Base-by-base conservation (phyloP, 1,139 yeast genomes). In the Saccharomyces hybrid region DNA sequence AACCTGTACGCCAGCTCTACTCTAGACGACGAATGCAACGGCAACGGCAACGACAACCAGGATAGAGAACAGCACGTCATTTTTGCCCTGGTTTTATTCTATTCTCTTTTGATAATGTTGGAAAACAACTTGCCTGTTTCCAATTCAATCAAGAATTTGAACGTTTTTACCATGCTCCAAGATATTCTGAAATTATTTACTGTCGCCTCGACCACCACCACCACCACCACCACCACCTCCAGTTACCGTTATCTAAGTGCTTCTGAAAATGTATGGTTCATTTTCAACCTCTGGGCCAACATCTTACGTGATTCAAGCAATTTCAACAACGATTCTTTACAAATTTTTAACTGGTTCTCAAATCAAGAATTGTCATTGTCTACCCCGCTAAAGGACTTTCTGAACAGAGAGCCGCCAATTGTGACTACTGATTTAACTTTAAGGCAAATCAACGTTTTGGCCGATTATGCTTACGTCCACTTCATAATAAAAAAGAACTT, bases 251-350 rank as follows among this genome's bases (percentile, higher is more conserved):
- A 38, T 16, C 11, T 38, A 11, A 38, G 7, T 38, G 23, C 23
- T 11, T 8, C 6, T 6, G 42, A 3, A 38, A 38, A 38, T 16
- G 25, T 16, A 11, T 38, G 57, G 57, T 52, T 52, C 16, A 49
- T 55, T 3, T 55, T 55, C 50, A 38, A 56, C 27, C 34, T 54
- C 13, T 56, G 58, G 58, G 50, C 48, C 13, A 49, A 55, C 38
- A 27, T 47, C 16, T 32, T 49, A 23, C 46, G 52, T 34, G 26
- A 38, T 30, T 47, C 42, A 14, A 38, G 2, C 42, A 38, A 38
- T 11, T 38, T 38, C 42, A 38, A 38, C 42, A 23, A 34, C 32
- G 34, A 46, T n/a, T 56, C 55, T 25, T 25, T 44, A 4, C 38
- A 26, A 27, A 54, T 55, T 25, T 55, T 50, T 27, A 47, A 53